Percentiles rank a stretch among this genome's conserved stretches.
Evolutionary conservation across 2,329 filamentous ascomycete genomes (phyloP).

Genomic region (Byssochlamys sp.): DNA sequence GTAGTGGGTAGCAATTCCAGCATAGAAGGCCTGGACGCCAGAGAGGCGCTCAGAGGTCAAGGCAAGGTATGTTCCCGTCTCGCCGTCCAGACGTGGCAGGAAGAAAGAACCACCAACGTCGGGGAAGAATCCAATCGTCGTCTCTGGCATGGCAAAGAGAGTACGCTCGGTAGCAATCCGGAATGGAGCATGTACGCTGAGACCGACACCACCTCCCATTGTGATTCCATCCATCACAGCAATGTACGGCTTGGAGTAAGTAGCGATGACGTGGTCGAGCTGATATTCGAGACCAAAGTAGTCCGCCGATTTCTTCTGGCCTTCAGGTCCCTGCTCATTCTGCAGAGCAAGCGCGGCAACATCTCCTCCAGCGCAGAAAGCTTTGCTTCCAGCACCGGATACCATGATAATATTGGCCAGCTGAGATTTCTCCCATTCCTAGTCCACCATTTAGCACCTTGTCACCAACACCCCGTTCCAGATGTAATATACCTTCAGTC

Average conservation of each 20-base stretch:
- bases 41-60: slow-evolving; percentile 76
- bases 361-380: slow-evolving; percentile 90
- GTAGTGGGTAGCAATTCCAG: slow-evolving; percentile 91
- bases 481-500: slow-evolving; percentile 48
- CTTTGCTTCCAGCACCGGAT: slow-evolving; percentile 74
- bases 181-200: slow-evolving; percentile 91
- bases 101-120: slow-evolving; percentile 97
- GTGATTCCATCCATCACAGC: slow-evolving; percentile 96
- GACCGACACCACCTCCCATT: slow-evolving; percentile 92
- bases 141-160: slow-evolving; percentile 96
- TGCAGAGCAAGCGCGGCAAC: slow-evolving; percentile 66
- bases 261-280: slow-evolving; percentile 89
- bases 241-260: slow-evolving; percentile 84
- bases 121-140: slow-evolving; percentile 95
- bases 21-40: slow-evolving; percentile 79
- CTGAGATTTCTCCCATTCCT: slow-evolving; percentile 90
- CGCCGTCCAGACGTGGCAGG: slow-evolving; percentile 76
- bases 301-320: slow-evolving; percentile 63
- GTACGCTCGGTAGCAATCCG: slow-evolving; percentile 93
- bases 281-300: slow-evolving; percentile 96
- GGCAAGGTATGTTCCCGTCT: slow-evolving; percentile 82
- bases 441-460: slow-evolving; percentile 8
- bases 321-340: slow-evolving; percentile 59
- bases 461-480: slow-evolving; percentile 1
- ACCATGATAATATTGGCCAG: slow-evolving; percentile 87